A percentile compares a stretch with the other conserved stretches of the same genome.
Conservation (phyloP, 768 basidiomycete genomes). For the Cyclocybe aegerita region DNA sequence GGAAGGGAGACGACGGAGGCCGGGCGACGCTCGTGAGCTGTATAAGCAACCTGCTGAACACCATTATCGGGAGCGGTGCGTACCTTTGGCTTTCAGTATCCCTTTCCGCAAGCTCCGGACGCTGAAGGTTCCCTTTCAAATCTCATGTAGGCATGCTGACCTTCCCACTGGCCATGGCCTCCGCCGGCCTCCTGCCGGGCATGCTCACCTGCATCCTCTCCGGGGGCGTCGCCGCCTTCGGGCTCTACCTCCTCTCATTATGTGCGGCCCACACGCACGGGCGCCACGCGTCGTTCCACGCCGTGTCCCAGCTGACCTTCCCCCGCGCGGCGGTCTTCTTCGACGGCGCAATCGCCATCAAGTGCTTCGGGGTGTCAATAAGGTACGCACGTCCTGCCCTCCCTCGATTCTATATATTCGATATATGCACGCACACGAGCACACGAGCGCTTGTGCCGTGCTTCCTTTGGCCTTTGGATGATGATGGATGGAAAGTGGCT, state of each 20-base stretch:
- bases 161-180: conserved; percentile 90
- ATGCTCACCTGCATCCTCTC: conserved; percentile 85
- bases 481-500: background rate
- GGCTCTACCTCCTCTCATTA: conserved; percentile 83
- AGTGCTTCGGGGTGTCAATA: conserved; percentile 96
- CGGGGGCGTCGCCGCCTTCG: conserved; percentile 75
- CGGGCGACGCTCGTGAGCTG: conserved; percentile 68
- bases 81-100: conserved; percentile 13
- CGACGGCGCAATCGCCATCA: conserved; percentile 91
- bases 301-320: conserved; percentile 82
- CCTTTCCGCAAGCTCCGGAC: background rate
- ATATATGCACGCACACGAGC: no score
- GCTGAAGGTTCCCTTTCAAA: background rate
- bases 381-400: conserved; percentile 48
- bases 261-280: conserved; percentile 79
- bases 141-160: conserved; percentile 74
- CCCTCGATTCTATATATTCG: background rate
- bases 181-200: conserved; percentile 87
- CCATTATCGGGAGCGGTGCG: conserved; percentile 88
- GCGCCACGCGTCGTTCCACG: conserved; percentile 80
- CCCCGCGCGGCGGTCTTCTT: conserved; percentile 87
- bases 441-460: background rate
- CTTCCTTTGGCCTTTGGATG: conserved; percentile 1
- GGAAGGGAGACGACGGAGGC: conserved; percentile 45
- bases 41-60: conserved; percentile 82